These are phyloP conservation scores for Dendrobium huoshanense DNA, from an alignment of 106 monocot genomes.

Conservation along the genomic window DNA sequence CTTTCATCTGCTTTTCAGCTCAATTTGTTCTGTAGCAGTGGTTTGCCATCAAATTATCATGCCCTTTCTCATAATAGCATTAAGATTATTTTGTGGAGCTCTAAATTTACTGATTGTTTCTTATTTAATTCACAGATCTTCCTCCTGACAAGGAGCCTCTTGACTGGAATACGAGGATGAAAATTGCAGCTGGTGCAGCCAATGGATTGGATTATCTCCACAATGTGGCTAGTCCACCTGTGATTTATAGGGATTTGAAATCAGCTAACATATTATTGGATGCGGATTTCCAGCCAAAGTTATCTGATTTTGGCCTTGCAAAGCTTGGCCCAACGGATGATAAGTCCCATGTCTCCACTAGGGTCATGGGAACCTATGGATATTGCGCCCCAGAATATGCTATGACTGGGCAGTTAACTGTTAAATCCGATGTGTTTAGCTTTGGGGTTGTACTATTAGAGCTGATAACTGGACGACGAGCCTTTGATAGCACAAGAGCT, in stretches of 20 bases:
- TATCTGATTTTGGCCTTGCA: conserved; percentile 79
- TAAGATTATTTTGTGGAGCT: neutral
- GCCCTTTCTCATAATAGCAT: no score
- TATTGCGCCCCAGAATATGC: conserved; percentile 81
- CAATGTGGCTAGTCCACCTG: conserved; percentile 56
- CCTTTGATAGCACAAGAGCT: conserved; percentile 36
- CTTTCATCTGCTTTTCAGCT: no score
- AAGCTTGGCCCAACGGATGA: conserved; percentile 67
- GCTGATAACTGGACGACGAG: conserved; percentile 61
- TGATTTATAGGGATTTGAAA: conserved; percentile 65
- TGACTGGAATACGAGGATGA: conserved; percentile 73
- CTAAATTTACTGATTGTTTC: neutral
- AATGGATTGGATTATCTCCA: conserved; percentile 62
- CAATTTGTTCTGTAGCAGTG: no score
- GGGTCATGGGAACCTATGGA: conserved; percentile 74
- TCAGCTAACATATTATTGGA: conserved; percentile 57
- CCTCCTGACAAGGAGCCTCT: conserved; percentile 45
- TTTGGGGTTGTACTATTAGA: conserved; percentile 71
- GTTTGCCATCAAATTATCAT: no score
- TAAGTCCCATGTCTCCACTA: conserved; percentile 64
- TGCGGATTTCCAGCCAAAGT: conserved; percentile 47
- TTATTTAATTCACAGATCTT: conserved; percentile 32
- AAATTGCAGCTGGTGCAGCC: conserved; percentile 67
- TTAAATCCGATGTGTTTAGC: conserved; percentile 65
- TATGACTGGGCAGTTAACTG: conserved; percentile 62